These are phyloP conservation scores for Dryas drummondii DNA, from an alignment of 306 rosid species.

Conservation along the genomic window DNA sequence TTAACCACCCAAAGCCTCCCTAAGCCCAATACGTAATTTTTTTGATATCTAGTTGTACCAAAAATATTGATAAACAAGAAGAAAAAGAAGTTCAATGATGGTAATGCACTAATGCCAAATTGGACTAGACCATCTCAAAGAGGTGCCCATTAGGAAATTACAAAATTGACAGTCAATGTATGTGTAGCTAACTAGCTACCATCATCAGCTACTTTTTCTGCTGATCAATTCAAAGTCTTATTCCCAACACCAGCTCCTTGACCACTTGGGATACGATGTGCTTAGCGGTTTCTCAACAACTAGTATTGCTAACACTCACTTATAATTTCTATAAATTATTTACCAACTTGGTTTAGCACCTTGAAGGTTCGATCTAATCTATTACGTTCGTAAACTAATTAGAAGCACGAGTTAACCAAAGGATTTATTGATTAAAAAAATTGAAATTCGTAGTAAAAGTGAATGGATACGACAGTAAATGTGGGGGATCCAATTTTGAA, in stretches of 20 bases:
- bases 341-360: background rate
- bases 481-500: no score
- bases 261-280: constrained; percentile 3
- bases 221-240: background rate
- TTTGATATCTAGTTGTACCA: background rate
- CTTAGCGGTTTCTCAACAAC: constrained; percentile 13
- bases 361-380: no score
- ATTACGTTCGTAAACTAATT: no score
- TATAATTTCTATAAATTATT: background rate
- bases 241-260: no score
- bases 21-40: no score
- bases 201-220: background rate
- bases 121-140: background rate
- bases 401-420: no score
- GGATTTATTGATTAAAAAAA: no score
- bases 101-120: background rate
- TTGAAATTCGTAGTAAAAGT: no score
- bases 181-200: background rate
- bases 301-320: background rate
- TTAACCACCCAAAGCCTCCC: no score
- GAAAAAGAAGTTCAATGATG: background rate
- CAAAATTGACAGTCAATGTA: no score
- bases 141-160: background rate
- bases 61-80: background rate
- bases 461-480: no score